phyloP scores from a whole-genome alignment of 2,329 filamentous ascomycete genomes.

The Pseudocercospora fuligena region DNA sequence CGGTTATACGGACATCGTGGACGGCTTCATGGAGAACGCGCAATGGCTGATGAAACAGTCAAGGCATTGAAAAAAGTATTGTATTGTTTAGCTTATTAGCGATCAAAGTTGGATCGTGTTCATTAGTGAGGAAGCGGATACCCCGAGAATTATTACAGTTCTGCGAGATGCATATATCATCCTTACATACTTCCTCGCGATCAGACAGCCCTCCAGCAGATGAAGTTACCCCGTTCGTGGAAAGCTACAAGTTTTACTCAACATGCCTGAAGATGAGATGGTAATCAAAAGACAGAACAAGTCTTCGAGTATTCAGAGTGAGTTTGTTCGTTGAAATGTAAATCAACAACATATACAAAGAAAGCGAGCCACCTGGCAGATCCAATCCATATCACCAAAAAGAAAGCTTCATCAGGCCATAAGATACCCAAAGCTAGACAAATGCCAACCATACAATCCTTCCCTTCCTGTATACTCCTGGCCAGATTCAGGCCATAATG shows the following conservation, averaged over 20 bases:
- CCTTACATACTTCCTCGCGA: too few species aligned
- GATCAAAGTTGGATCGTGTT: background rate
- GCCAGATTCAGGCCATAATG: too few species aligned
- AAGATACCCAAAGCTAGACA: background rate
- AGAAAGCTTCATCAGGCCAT: background rate
- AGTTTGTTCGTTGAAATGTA: background rate
- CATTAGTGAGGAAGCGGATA: background rate
- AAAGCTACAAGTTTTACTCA: too few species aligned
- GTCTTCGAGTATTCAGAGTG: background rate
- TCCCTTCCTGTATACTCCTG: too few species aligned
- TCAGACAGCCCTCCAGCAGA: too few species aligned
- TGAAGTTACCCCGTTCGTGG: too few species aligned
- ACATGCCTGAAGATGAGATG: too few species aligned
- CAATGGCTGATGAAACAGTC: constrained; percentile 55
- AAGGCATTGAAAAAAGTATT: background rate
- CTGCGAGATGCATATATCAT: background rate
- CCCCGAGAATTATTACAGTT: background rate
- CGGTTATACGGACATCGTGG: constrained; percentile 69
- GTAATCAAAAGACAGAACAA: too few species aligned
- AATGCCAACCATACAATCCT: background rate
- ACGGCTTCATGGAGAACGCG: constrained; percentile 76
- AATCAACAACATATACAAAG: background rate
- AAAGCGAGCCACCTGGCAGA: background rate
- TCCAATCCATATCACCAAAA: background rate
- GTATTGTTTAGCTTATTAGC: background rate